Evolutionary conservation across 345 rosid genomes (phyloP).

Genomic region (Odontarrhena argentea): DNA sequence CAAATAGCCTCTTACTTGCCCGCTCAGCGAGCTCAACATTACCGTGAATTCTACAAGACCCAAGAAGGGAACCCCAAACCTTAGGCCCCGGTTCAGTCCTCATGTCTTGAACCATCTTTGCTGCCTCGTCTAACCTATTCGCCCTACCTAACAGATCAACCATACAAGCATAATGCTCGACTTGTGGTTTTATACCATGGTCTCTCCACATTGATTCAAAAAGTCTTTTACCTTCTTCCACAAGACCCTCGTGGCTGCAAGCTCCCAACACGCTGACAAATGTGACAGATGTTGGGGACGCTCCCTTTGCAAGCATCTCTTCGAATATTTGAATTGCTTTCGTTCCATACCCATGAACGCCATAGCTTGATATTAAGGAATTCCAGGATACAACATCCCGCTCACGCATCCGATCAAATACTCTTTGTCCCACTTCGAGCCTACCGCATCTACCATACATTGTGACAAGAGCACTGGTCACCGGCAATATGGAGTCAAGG

Average conservation of each 20-base stretch:
- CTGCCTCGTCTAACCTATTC: slow-evolving; percentile 80
- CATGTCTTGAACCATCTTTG: slow-evolving; percentile 67
- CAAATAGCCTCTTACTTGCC: slow-evolving; percentile 67
- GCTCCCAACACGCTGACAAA: slow-evolving; percentile 84
- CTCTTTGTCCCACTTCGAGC: slow-evolving; percentile 61
- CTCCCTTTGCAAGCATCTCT: slow-evolving; percentile 64
- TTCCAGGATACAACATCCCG: slow-evolving; percentile 90
- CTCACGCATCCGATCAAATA: slow-evolving; percentile 66
- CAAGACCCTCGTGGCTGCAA: slow-evolving; percentile 89
- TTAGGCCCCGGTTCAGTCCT: slow-evolving; percentile 68
- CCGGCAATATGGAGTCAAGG: slow-evolving; percentile 75
- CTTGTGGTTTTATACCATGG: slow-evolving; percentile 61
- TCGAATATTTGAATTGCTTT: slow-evolving; percentile 64
- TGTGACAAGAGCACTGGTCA: slow-evolving; percentile 72
- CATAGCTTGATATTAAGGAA: slow-evolving; percentile 78
- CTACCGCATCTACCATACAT: slow-evolving; percentile 86
- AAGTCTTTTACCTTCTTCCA: slow-evolving; percentile 72
- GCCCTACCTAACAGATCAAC: slow-evolving; percentile 96
- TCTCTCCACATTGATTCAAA: slow-evolving; percentile 62
- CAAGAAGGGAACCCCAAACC: slow-evolving; percentile 94
- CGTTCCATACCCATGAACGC: slow-evolving; percentile 79
- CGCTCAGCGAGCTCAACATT: slow-evolving; percentile 78
- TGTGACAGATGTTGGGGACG: slow-evolving; percentile 64
- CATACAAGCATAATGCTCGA: slow-evolving; percentile 97
- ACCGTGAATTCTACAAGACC: slow-evolving; percentile 87